Evolutionary conservation across 805 yeast species (phyloP), one percentile per base, ranked within the genome.

Genomic region (Spathaspora hagerdaliae): DNA sequence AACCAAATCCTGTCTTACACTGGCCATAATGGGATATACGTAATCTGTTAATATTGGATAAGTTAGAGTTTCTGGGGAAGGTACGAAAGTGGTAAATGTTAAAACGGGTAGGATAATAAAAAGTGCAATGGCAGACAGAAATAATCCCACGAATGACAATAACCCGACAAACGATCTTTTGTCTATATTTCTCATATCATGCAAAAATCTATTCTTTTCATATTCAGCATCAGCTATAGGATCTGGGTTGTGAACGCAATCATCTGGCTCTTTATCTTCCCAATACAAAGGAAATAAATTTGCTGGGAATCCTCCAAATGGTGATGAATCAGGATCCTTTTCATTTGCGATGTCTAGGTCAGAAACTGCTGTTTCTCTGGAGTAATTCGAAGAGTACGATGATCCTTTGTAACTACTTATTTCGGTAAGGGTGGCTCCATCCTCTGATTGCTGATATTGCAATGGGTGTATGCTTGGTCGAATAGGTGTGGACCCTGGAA

Each of bases 231-330:
- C 99, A 39, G 82, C 86, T 34, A 90, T 84, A 9, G 96, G 97
- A 64, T 91, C 97, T 1, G 98, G 98, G 65, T 92, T 94, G 66
- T 92, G 98, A 53, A 94, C 63, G 60, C 88, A 91, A 65, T 92
- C 99, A 68, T 92, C 99, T 9, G 86, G 85, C 65, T 92, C 99
- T 65, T 88, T 88, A 55, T 92, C 98, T 48, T 92, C 97, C 51
- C 92, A 81, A 55, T 79, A 83, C 47, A 92, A 70, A 1, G 98
- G 98, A 69, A 92, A 92, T 3, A 88, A 82, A 14, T 90, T 76
- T 7, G 96, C 95, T 0, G 99, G 98, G 64, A 87, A 92, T 12
- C 98, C 98, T 42, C 98, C 99, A 69, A 92, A 92, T 2, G 98
- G 99, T 40, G 87, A 81, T 53, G 83, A 82, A 57, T 85, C 94